phyloP scores from a whole-genome alignment of 352 stramenopile genomes.

The Globisporangium cederbergense region DNA sequence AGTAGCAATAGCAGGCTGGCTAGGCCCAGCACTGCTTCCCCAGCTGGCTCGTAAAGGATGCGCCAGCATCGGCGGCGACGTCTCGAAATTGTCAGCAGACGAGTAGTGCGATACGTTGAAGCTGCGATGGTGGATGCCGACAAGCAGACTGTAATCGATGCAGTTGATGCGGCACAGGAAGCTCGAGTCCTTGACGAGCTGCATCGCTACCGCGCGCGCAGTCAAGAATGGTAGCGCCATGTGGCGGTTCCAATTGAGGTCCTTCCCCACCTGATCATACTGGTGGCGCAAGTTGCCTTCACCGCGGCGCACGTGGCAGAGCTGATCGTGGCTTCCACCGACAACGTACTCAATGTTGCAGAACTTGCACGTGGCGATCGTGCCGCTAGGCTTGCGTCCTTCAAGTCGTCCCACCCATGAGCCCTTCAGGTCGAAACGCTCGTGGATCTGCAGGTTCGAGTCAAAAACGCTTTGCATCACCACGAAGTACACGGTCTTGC shows the following conservation, averaged over 20 bases:
- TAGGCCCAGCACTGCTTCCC: constrained; percentile 9
- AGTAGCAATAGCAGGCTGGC: neutral
- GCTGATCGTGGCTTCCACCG: constrained; percentile 64
- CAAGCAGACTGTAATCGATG: constrained; percentile 95
- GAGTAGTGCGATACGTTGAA: constrained; percentile 77
- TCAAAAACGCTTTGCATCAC: constrained; percentile 86
- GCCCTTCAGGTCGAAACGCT: constrained; percentile 81
- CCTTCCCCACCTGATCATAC: constrained; percentile 80
- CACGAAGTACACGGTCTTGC: constrained; percentile 83
- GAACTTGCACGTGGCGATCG: constrained; percentile 68
- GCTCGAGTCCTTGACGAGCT: constrained; percentile 84
- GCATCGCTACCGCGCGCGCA: constrained; percentile 51
- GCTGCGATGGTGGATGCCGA: constrained; percentile 91
- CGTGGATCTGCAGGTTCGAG: constrained; percentile 73
- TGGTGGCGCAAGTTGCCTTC: constrained; percentile 70
- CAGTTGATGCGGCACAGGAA: constrained; percentile 92
- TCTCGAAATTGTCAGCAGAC: constrained; percentile 45
- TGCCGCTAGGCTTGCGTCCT: constrained; percentile 67
- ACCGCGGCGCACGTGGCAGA: constrained; percentile 53
- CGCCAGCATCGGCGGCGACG: constrained; percentile 16
- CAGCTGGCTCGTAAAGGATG: constrained; percentile 16
- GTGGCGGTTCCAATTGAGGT: constrained; percentile 83
- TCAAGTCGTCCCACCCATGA: constrained; percentile 81
- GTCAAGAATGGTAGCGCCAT: constrained; percentile 61
- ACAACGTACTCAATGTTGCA: constrained; percentile 65